phyloP scores from a whole-genome alignment of 176 grass and related monocot genomes.

The Bothriochloa decipiens region DNA sequence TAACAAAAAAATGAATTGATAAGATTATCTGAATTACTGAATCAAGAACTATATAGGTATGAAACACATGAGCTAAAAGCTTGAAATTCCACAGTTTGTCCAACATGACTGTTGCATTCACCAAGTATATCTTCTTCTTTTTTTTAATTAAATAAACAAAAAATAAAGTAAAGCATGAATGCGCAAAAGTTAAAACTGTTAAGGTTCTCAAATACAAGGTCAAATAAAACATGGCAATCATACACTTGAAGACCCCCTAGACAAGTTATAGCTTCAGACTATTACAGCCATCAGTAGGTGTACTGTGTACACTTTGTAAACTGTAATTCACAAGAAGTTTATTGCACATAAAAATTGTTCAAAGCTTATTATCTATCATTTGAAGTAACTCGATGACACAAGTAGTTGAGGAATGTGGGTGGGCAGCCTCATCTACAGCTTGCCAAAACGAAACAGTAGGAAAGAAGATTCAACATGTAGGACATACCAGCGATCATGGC shows the following conservation, averaged over 20 bases:
- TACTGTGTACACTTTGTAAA: neutral
- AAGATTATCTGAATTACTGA: constrained; percentile 4
- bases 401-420: neutral
- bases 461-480: neutral
- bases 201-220: neutral
- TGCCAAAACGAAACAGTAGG: neutral
- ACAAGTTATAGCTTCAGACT: constrained; percentile 10
- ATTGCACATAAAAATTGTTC: neutral
- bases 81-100: neutral
- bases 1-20: neutral
- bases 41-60: neutral
- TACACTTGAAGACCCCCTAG: neutral
- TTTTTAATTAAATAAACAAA: neutral
- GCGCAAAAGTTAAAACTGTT: neutral
- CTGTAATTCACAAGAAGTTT: neutral
- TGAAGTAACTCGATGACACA: neutral
- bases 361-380: neutral
- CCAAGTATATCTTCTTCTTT: neutral
- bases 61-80: neutral
- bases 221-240: neutral
- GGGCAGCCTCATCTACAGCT: neutral
- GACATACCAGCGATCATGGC: constrained; percentile 68
- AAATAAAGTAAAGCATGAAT: neutral
- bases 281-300: neutral
- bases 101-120: neutral